Base-by-base conservation (phyloP, 345 rosid species). In the Hirschfeldia incana region DNA sequence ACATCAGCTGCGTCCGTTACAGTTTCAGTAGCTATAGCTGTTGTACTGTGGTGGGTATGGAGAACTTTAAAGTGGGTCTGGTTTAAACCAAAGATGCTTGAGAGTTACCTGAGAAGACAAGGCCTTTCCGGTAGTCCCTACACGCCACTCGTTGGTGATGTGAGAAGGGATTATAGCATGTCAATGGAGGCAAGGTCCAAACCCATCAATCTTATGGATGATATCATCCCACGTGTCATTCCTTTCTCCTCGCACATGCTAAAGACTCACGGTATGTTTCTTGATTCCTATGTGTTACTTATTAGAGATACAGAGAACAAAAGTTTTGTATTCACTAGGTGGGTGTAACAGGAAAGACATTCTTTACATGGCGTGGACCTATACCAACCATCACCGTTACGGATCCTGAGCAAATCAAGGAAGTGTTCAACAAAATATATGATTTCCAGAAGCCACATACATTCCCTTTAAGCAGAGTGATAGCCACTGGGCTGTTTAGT, bases 331-430 rank as follows among this genome's bases (percentile, higher is more conserved):
- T 42, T 46, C 46, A 32, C 21, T 70, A 0, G 39, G 36, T 55
- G 61, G 60, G 1, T 61, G 66, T 17, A 32, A 84, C 84, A 84
- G 91, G 91, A 3, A 85, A 73, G 34, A 77, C 73, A 16, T 78
- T 33, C 12, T 86, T 81, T 69, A 76, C 32, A 8, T 86, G 90
- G 92, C 0, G 65, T 28, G 89, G 88, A 57, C 88, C 91, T 1
- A 76, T 7, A 49, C 86, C 89, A 33, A 79, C 72, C n/a, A 75
- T 85, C 42, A 79, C 33, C 36, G 75, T 84, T 32, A 82, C 32
- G 75, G 76, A 88, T 15, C 88, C 86, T 3, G 84, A 85, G 53
- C 76, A 44, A 6, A 76, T 84, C 26, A 87, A 76, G 16, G 85
- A 84, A 6, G 73, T 87, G 28, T 72, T 85, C n/a, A 67, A 29